phyloP scores from a whole-genome alignment of 2,329 filamentous ascomycete genomes.

The Fusarium odoratissimum region DNA sequence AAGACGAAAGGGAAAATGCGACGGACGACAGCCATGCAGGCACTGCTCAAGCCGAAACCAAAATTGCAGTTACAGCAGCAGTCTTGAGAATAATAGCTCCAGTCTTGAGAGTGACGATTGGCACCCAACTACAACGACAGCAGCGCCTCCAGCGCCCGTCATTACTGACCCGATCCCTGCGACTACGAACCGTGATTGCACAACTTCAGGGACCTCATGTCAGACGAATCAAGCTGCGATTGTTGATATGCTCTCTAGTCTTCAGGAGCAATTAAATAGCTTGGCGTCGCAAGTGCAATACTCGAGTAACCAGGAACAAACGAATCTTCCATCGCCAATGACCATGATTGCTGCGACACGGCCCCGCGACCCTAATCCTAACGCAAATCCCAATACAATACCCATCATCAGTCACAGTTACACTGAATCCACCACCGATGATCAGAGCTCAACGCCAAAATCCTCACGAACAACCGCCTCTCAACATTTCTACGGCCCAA shows the following conservation, averaged over 20 bases:
- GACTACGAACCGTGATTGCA: background rate
- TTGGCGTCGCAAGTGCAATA: conserved; percentile 19
- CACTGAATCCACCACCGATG: background rate
- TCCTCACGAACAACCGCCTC: conserved; percentile 5
- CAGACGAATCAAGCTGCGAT: conserved; percentile 17
- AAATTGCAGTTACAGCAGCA: conserved; percentile 9
- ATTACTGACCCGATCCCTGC: background rate
- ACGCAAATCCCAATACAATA: background rate
- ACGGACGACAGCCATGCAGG: conserved; percentile 16
- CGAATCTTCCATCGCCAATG: conserved; percentile 7
- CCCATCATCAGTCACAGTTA: background rate
- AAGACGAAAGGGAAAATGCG: conserved; percentile 23
- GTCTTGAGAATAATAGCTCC: background rate
- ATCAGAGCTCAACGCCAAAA: background rate
- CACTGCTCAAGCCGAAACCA: conserved; percentile 9
- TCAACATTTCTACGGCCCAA: conserved; percentile 42
- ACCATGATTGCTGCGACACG: background rate
- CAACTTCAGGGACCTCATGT: background rate
- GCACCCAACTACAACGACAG: background rate
- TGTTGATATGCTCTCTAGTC: conserved; percentile 21
- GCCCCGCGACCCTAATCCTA: background rate
- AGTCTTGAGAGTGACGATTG: conserved; percentile 4
- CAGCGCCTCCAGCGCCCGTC: background rate
- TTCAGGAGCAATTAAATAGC: conserved; percentile 24
- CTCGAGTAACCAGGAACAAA: background rate